Base-by-base conservation (phyloP, 805 yeast genomes). In the Wickerhamiella allomyrinae region DNA sequence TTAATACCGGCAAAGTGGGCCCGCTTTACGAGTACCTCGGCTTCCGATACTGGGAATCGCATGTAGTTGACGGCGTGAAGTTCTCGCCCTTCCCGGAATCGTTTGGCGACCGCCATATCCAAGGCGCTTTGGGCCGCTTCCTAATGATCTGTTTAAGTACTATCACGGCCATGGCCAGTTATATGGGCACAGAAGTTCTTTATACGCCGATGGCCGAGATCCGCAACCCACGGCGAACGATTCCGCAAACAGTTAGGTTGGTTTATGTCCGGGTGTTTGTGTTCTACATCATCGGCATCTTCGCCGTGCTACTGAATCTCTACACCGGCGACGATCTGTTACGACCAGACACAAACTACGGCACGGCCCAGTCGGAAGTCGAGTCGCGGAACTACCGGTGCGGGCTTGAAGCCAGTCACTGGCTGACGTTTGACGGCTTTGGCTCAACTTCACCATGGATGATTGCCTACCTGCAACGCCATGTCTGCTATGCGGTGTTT, bases 1-100 rank as follows among this genome's bases (percentile, higher is more conserved):
- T 80, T 41, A 79, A 82, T 56, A 57, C 68, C 4, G 86, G 86
- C 7, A 74, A 69, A 0, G 65, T 74, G 34, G 61, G 62, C 3
- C 66, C 69, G 1, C 64, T 66, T 9, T 57, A 67, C 38, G 56
- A 57, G 25, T 54, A 58, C 20, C 60, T 76, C n/a, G 94, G 94
- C 0, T 79, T 79, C 55, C 66, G 66, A 49, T 83, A 69, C 57
- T 83, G 94, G 94, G 20, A 15, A 11, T 17, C 7, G 17, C 20
- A 15, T n/a, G 11, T 19, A 7, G 34, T 31, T 3, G 10, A 36
- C 27, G 37, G 37, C 37, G 17, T 19, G 20, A 11, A 21, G 3
- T 23, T 35, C n/a, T 44, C 44, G 21, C 23, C 34, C 15, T 45
- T 45, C 21, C 36, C 29, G 10, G 11, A 34, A 2, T 2, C 11